Evolutionary conservation across 116 monocot species (phyloP).

Genomic region (Iris pallida): DNA sequence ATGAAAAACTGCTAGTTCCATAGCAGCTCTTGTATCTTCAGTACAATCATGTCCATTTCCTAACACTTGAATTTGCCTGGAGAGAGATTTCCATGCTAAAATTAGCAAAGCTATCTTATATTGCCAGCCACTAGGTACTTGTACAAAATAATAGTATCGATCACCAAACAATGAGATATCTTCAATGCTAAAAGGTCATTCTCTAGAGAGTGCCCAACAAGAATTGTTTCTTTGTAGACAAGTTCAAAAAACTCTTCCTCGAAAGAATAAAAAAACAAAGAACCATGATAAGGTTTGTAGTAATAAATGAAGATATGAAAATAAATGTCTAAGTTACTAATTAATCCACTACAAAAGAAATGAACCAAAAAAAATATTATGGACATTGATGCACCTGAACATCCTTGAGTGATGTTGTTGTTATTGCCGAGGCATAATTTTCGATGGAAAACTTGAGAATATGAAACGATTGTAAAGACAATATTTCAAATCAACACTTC

Average conservation of each 20-base stretch:
- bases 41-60: conserved; percentile 82
- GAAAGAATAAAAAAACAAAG: conserved; percentile 18
- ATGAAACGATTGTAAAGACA: no score
- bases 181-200: conserved; percentile 94
- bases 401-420: conserved; percentile 84
- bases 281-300: neutral
- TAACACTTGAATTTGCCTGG: conserved; percentile 59
- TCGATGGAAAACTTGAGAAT: no score
- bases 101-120: conserved; percentile 73
- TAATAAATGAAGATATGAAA: neutral
- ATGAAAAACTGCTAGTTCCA: conserved; percentile 80
- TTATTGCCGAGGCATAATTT: no score
- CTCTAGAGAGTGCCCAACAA: conserved; percentile 96
- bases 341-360: neutral
- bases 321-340: no score
- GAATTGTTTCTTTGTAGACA: conserved; percentile 84
- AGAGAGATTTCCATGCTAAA: conserved; percentile 68
- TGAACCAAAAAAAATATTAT: neutral
- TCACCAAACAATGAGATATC: conserved; percentile 76
- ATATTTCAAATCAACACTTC: no score
- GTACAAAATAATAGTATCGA: conserved; percentile 93
- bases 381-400: conserved; percentile 55
- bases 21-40: conserved; percentile 95
- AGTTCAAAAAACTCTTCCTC: conserved; percentile 80
- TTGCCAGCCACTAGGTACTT: conserved; percentile 30